Percentiles rank a stretch among this genome's conserved stretches.
Conservation (phyloP, 2,329 filamentous ascomycete genomes). For the Fusarium burgessii region DNA sequence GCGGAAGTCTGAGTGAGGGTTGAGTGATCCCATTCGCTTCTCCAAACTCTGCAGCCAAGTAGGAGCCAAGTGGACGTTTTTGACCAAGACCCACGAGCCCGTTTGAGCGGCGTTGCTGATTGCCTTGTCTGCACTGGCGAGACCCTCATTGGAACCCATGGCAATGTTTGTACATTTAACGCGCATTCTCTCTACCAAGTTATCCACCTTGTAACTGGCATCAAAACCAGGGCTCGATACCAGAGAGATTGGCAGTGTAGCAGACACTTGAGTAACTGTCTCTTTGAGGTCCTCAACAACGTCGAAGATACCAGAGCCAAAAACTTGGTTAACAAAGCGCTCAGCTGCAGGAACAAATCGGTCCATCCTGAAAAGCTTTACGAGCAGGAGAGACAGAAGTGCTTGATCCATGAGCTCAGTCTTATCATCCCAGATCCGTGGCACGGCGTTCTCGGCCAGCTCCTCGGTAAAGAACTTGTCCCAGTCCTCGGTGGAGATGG, state of each 20-base stretch:
- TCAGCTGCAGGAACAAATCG: conserved; percentile 94
- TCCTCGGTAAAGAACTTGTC: conserved; percentile 87
- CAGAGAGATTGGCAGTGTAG: conserved; percentile 87
- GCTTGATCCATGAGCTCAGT: conserved; percentile 77
- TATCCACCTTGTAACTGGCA: conserved; percentile 98
- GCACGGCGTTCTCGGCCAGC: conserved; percentile 85
- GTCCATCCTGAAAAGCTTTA: conserved; percentile 96
- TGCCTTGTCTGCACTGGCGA: conserved; percentile 93
- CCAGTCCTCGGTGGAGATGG: conserved; percentile 75
- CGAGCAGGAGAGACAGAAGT: conserved; percentile 84
- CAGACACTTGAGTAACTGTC: conserved; percentile 85
- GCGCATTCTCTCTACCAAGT: conserved; percentile 84
- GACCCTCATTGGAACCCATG: conserved; percentile 97
- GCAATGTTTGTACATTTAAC: conserved; percentile 95
- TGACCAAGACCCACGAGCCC: conserved; percentile 96
- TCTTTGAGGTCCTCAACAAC: conserved; percentile 86
- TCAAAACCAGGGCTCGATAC: conserved; percentile 97
- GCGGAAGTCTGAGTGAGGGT: conserved; percentile 91
- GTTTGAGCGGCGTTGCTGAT: conserved; percentile 91
- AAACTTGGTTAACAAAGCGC: conserved; percentile 87
- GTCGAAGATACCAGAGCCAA: conserved; percentile 85
- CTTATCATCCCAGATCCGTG: conserved; percentile 75
- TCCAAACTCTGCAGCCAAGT: conserved; percentile 97
- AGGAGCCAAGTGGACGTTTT: conserved; percentile 97
- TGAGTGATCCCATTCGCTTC: conserved; percentile 95